phyloP scores from a whole-genome alignment of 108 stramenopile genomes.

The Nannochloropsis salina region DNA sequence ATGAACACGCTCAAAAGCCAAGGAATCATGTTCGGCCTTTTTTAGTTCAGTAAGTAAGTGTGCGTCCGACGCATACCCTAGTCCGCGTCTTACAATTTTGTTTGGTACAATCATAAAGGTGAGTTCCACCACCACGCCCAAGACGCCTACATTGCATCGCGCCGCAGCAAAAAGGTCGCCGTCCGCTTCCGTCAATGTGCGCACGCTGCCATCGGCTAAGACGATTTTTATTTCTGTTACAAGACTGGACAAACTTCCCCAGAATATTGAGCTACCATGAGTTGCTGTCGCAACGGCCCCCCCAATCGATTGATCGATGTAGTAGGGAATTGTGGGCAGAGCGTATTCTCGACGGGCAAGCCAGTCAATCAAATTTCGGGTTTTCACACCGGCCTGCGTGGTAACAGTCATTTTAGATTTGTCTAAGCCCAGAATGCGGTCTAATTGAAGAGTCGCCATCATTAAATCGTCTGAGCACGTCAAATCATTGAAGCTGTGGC shows the following conservation, averaged over 20 bases:
- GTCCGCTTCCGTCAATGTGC: not conserved
- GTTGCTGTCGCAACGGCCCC: not conserved
- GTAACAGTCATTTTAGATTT: not conserved
- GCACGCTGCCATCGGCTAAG: not conserved
- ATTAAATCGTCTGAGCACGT: not conserved
- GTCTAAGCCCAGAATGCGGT: not conserved
- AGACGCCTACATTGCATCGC: not conserved
- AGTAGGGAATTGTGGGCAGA: constrained; percentile 1
- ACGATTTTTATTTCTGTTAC: not conserved
- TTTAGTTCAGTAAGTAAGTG: not conserved
- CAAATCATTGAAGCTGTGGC: not conserved
- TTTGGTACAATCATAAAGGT: not conserved
- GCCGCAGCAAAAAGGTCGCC: constrained; percentile 1
- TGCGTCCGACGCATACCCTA: not conserved
- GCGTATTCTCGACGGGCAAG: not conserved
- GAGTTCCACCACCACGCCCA: constrained; percentile 9
- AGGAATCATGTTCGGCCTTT: not conserved
- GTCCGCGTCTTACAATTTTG: not conserved
- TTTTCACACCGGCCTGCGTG: constrained; percentile 4
- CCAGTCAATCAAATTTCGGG: not conserved
- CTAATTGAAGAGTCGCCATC: not conserved
- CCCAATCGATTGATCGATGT: constrained; percentile 9
- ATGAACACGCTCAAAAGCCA: not conserved
- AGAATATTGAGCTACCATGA: constrained; percentile 16
- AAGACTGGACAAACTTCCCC: not conserved